A percentile compares a stretch with the other conserved stretches of the same genome.
Conservation (phyloP, 495 filamentous ascomycete genomes). For the Xylaria palmicola region DNA sequence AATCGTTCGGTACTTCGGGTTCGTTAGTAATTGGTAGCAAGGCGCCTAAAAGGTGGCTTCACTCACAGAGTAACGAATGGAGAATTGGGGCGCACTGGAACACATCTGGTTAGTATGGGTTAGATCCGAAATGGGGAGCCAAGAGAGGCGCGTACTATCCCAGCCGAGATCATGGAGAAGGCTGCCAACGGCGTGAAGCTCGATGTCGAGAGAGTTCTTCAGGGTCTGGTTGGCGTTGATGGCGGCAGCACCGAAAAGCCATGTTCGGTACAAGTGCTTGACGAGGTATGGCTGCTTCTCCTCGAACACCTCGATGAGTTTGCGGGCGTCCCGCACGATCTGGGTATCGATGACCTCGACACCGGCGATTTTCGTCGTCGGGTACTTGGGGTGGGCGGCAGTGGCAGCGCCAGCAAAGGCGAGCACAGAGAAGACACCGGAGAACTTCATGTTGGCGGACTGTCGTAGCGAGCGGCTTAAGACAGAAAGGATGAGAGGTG, state of each 20-base stretch:
- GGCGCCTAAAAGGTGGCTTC: not conserved
- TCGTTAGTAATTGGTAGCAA: conserved; percentile 10
- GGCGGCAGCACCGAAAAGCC: conserved; percentile 36
- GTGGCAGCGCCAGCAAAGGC: not conserved
- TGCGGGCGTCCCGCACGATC: conserved; percentile 36
- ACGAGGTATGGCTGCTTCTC: conserved; percentile 6
- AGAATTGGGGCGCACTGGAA: conserved; percentile 1
- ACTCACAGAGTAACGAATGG: conserved; percentile 8
- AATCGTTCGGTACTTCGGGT: conserved; percentile 28
- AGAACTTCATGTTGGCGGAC: conserved; percentile 14
- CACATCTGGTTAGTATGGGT: not conserved
- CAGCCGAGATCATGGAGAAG: conserved; percentile 39
- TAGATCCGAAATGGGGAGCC: not conserved
- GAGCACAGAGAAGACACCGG: not conserved
- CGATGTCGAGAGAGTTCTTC: conserved; percentile 22
- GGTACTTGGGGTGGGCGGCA: not conserved
- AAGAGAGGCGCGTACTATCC: conserved; percentile 19
- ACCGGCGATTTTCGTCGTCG: conserved; percentile 18
- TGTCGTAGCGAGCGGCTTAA: not conserved
- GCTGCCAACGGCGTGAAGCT: conserved; percentile 34
- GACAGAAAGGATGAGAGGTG: not conserved
- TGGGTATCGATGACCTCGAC: conserved; percentile 40
- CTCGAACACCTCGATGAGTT: conserved; percentile 31
- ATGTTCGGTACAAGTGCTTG: conserved; percentile 43
- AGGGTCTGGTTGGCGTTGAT: conserved; percentile 22